phyloP scores from a whole-genome alignment of 306 rosid species.

The Medicago arabica region DNA sequence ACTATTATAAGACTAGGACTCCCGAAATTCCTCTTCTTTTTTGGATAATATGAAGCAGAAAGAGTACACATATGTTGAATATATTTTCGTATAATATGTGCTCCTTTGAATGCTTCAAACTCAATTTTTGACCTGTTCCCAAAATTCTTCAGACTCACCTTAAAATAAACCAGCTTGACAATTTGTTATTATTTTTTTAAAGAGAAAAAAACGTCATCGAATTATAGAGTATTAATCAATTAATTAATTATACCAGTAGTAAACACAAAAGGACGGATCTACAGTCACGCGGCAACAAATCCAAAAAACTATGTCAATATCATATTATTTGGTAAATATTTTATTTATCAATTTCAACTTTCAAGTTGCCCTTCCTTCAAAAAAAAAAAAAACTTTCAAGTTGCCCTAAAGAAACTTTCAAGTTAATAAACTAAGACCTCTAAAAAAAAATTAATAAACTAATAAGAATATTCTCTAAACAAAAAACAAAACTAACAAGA shows the following conservation, averaged over 20 bases:
- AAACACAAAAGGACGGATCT: background rate
- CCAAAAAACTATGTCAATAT: background rate
- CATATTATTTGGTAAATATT: background rate
- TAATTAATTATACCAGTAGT: background rate
- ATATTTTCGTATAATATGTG: background rate
- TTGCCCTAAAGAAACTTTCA: too few species aligned
- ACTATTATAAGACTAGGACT: background rate
- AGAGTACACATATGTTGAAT: conserved; percentile 5
- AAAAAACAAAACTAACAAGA: too few species aligned
- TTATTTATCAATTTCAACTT: background rate
- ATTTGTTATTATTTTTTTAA: background rate
- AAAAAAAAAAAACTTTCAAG: too few species aligned
- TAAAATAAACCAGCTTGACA: background rate
- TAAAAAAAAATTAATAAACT: too few species aligned
- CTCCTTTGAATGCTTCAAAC: background rate
- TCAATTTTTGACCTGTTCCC: conserved; percentile 10
- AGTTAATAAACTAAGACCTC: too few species aligned
- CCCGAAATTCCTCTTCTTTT: background rate
- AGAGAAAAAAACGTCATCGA: background rate
- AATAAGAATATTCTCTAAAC: too few species aligned
- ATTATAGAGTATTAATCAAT: background rate
- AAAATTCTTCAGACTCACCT: background rate
- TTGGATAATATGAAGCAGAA: background rate
- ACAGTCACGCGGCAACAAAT: background rate
- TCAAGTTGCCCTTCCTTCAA: background rate